These are phyloP conservation scores for Salix koriyanagi DNA, from an alignment of 345 rosid genomes.

Conservation along the genomic window DNA sequence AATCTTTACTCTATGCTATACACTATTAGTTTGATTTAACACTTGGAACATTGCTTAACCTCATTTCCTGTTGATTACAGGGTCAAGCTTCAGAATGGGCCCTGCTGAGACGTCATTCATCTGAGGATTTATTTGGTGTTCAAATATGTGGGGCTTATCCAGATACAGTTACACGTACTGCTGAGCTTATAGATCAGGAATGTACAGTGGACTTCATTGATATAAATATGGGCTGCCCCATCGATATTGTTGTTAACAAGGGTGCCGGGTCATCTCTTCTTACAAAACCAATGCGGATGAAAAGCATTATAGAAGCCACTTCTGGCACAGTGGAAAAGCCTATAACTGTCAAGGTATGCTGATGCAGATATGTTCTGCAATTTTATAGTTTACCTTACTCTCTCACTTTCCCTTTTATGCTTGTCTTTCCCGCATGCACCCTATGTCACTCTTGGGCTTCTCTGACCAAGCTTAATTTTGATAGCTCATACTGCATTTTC, in stretches of 20 bases:
- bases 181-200: slow-evolving; percentile 78
- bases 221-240: slow-evolving; percentile 97
- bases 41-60: neutral
- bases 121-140: slow-evolving; percentile 93
- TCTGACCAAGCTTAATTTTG: neutral
- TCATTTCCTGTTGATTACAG: slow-evolving; percentile 26
- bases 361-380: neutral
- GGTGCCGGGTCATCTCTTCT: slow-evolving; percentile 98
- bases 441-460: neutral
- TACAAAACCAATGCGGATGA: slow-evolving; percentile 73
- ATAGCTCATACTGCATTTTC: neutral
- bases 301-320: slow-evolving; percentile 61
- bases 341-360: slow-evolving; percentile 71
- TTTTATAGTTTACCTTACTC: neutral
- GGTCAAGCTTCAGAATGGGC: slow-evolving; percentile 99
- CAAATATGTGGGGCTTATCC: slow-evolving; percentile 85
- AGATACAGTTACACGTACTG: slow-evolving; percentile 57
- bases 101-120: slow-evolving; percentile 76
- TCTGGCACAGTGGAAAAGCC: slow-evolving; percentile 72
- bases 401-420: neutral
- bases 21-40: neutral
- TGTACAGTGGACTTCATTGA: slow-evolving; percentile 86
- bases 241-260: slow-evolving; percentile 79
- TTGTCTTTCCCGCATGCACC: neutral
- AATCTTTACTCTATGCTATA: neutral